Evolutionary conservation across 306 rosid genomes (phyloP).

Genomic region (Mimosa bimucronata): DNA sequence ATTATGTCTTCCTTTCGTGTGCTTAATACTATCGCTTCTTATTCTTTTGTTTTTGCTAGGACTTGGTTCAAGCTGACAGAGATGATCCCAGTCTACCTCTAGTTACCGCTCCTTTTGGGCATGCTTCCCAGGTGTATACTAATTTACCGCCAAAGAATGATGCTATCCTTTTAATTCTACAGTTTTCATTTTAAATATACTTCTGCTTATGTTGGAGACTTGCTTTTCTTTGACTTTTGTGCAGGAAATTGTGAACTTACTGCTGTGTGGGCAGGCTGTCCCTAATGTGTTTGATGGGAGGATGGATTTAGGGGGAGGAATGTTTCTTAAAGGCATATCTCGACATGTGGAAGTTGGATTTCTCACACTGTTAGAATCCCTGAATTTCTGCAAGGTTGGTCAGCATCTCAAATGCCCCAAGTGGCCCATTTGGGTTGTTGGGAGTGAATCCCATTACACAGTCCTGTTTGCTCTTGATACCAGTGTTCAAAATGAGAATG

Average conservation of each 20-base stretch:
- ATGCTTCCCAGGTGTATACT: conserved; percentile 88
- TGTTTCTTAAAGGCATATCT: conserved; percentile 88
- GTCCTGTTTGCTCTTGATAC: conserved; percentile 88
- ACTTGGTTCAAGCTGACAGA: conserved; percentile 87
- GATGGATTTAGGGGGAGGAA: conserved; percentile 94
- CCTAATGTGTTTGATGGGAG: conserved; percentile 91
- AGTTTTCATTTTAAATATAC: conserved; percentile 30
- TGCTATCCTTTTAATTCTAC: conserved; percentile 10
- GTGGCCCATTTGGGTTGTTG: conserved; percentile 99
- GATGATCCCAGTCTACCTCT: conserved; percentile 96
- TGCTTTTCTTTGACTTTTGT: conserved; percentile 33
- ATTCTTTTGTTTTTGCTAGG: conserved; percentile 51
- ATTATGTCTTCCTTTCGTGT: conserved; percentile 18
- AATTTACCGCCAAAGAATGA: conserved; percentile 18
- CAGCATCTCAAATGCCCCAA: conserved; percentile 79
- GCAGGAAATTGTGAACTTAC: conserved; percentile 91
- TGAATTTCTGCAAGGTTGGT: conserved; percentile 93
- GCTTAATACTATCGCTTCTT: conserved; percentile 20
- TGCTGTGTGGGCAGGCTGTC: conserved; percentile 91
- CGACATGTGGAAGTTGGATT: conserved; percentile 89
- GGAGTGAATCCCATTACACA: conserved; percentile 95
- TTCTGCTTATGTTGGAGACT: conserved; percentile 18
- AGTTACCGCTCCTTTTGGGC: conserved; percentile 99
- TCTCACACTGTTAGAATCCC: conserved; percentile 83
- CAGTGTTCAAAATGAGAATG: conserved; percentile 86